Evolutionary conservation across 2,329 filamentous ascomycete species (phyloP).

Genomic region (Aurifilum marmelostoma): DNA sequence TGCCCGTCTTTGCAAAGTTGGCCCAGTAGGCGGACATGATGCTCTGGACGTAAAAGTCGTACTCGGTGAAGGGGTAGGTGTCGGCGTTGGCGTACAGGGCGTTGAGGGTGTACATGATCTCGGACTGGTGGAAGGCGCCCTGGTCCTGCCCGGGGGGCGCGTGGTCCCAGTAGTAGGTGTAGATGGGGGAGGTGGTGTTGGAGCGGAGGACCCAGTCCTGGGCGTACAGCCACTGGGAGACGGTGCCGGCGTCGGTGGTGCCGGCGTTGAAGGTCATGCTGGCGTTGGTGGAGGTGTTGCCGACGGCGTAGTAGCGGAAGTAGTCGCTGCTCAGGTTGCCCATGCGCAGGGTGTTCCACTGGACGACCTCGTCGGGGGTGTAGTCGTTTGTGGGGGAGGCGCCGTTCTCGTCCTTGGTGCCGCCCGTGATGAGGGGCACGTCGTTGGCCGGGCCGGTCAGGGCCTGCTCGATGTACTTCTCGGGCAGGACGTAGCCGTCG

Average conservation of each 20-base stretch:
- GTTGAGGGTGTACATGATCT: conserved; percentile 44
- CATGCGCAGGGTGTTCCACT: conserved; percentile 26
- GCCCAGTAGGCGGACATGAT: conserved; percentile 41
- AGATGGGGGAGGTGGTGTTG: conserved; percentile 35
- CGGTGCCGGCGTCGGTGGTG: conserved; percentile 33
- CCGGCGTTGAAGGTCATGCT: conserved; percentile 35
- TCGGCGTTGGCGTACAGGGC: conserved; percentile 39
- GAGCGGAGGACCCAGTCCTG: conserved; percentile 35
- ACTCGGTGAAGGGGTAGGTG: conserved; percentile 33
- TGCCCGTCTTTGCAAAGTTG: conserved; percentile 39
- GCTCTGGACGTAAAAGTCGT: conserved; percentile 37
- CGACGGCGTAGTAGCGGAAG: conserved; percentile 36
- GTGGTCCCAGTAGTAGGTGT: conserved; percentile 41
- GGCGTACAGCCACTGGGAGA: conserved; percentile 35
- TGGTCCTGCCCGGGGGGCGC: conserved; percentile 40
- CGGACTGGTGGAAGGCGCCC: conserved; percentile 43
- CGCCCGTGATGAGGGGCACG: conserved; percentile 42
- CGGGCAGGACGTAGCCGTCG: conserved; percentile 33
- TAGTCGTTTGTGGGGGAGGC: conserved; percentile 33
- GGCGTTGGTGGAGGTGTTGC: conserved; percentile 33
- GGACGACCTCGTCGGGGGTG: conserved; percentile 35
- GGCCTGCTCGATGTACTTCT: conserved; percentile 32
- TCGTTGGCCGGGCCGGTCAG: conserved; percentile 38
- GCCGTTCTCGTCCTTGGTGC: conserved; percentile 40
- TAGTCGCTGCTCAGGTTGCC: conserved; percentile 32